Conservation (phyloP, 305 asterid genomes). For the Fraxinus latifolia region DNA sequence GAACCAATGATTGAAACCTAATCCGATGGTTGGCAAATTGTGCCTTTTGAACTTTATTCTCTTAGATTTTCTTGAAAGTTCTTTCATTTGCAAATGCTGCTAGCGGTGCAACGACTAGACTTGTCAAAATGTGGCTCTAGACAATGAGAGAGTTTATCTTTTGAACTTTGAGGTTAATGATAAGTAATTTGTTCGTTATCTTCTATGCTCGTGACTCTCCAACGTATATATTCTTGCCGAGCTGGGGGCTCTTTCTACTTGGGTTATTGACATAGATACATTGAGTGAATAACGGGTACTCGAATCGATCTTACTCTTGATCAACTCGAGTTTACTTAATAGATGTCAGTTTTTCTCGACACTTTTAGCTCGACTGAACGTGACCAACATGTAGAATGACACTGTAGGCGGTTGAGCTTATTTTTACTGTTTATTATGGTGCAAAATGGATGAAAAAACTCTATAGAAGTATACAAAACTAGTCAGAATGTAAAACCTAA, state of each 20-base stretch:
- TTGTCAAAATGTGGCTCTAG: neutral
- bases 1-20: conserved; percentile 89
- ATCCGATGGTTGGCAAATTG: conserved; percentile 14
- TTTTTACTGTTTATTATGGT: neutral
- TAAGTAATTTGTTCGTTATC: neutral
- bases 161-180: neutral
- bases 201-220: no score
- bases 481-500: no score
- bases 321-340: neutral
- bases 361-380: neutral
- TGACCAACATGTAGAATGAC: neutral
- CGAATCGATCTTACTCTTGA: neutral
- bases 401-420: neutral
- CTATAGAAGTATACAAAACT: neutral
- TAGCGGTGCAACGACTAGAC: neutral
- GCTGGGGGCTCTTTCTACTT: neutral
- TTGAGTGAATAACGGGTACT: neutral
- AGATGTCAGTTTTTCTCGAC: neutral
- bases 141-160: neutral
- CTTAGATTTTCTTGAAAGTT: neutral
- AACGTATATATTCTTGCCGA: neutral
- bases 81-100: neutral
- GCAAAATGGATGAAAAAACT: neutral
- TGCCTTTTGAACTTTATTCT: neutral
- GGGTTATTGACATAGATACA: neutral